Base-by-base conservation (phyloP, 192 early-diverging fungal species). In the Coemansia sp. region DNA sequence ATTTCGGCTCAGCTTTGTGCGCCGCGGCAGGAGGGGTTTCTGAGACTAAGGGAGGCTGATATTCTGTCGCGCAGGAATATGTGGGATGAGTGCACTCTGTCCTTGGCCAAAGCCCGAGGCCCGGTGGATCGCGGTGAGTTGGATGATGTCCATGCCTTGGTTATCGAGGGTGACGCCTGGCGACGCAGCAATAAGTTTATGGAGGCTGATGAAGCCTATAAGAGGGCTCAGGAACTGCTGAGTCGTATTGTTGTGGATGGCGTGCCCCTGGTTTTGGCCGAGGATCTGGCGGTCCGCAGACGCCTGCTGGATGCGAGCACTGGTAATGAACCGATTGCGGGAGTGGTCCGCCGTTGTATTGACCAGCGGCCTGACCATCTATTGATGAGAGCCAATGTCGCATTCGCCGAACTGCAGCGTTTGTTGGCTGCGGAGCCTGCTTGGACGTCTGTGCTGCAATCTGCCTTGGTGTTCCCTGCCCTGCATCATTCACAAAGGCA, bases 141-240 rank as follows among this genome's bases (percentile, higher is more conserved):
- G 33, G 66, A 73, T 9, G 24, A 7, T 3, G 55, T 72, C 27
- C 13, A 43, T 15, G 73, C 71, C 33, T 55, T 84, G 41, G 60
- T 84, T 27, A 38, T 70, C 5, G 76, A 76, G 68, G 81, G 81
- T 29, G 81, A 84, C 31, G 22, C 76, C 12, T 76, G 70, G 76
- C 27, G 73, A 15, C 70, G 81, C 66, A 36, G 71, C 20, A 52
- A 65, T 5, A 47, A 68, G 65, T 46, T 47, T 24, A 36, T 16
- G 2, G 42, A 59, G 38, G 75, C 80, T 33, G 65, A 63, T 5
- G 24, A 6, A 15, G 61, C 62, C 27, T 84, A 84, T 34, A 42
- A 47, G 16, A 66, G 59, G 27, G 80, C 76, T 0, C 42, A 42
- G 62, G 70, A 40, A 20, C 15, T 63, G 47, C 34, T 52, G 5